Evolutionary conservation across 2,329 filamentous ascomycete genomes (phyloP), one percentile per base, ranked within the genome.

Genomic region (Fusarium udum): DNA sequence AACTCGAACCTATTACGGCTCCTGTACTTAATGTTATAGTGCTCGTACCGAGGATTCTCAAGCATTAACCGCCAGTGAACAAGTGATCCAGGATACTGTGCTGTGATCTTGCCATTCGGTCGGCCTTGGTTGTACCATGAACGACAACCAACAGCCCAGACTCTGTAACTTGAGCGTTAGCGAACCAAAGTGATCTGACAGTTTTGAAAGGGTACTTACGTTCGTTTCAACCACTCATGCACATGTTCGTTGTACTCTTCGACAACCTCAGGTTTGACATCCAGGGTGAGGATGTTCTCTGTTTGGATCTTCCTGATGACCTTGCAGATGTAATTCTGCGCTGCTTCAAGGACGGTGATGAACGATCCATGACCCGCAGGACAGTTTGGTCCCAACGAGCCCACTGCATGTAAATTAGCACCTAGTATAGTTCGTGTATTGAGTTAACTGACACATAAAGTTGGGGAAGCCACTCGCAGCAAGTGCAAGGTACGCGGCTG

Each of bases 401-500:
- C 64, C 37, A 67, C 64, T 67, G 3, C 11, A 42, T 2, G 12
- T 2, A 9, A 22, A 9, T 62, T 20, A 52, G 42, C 4, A 9
- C 1, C 13, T 7, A 15, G 3, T 0, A 22, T 31, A 9, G 1
- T 15, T 20, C 15, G 7, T 18, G 15, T 4, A 24, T 6, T 12
- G 9, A n/a, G 34, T 16, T 1, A 3, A 31, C 64, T 55, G 42
- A 67, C 64, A 28, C 55, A 69, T 56, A 12, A 69, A 69, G 46
- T 80, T 81, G 2, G 80, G 79, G 32, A 80, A 77, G 18, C 72
- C 63, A 13, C 74, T 72, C 13, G 76, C 75, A 39, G 73, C 74
- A 18, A 79, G 61, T 8, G 76, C 74, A 28, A 81, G 58, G 39
- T 79, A 81, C 0, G 76, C 73, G 15, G 77, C 67, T 3, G 79